Base-by-base conservation (phyloP, 2,329 filamentous ascomycete genomes). In the Diplocarpon mali region DNA sequence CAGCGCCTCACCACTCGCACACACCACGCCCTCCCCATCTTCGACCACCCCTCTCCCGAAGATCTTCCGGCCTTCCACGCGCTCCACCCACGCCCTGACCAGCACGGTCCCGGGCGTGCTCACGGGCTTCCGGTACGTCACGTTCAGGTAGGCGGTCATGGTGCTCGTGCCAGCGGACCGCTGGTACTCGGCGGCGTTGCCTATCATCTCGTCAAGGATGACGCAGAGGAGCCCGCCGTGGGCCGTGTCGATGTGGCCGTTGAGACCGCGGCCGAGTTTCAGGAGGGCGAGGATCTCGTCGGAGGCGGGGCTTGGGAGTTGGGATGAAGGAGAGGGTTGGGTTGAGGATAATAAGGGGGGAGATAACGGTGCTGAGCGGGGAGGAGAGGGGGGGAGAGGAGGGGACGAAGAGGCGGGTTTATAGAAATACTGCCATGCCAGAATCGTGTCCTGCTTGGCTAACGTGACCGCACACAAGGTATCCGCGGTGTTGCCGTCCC, bases 171-270 rank as follows among this genome's bases (percentile, higher is more conserved):
- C 51, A 4, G 5, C 12, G 3, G 47, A 38, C 14, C 44, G 47
- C 12, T 36, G 32, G 17, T 35, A 31, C n/a, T 48, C 50, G 2
- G 42, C 45, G 5, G 45, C 46, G 28, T 32, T 48, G 0, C 55
- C 55, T 55, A 74, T 69, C 8, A 66, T 62, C 55, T 82, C 77
- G 55, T 83, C 78, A 9, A 82, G 55, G 13, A 82, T 54, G 0
- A 72, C 67, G 2, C 69, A 69, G 2, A 75, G 66, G 32, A 81
- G 69, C 1, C 78, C 78, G 16, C 78, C 78, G 57, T 83, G 78
- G n/a, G 66, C 63, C 2, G 75, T 66, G 9, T 67, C 62, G 2
- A 70, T 60, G 54, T 74, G 72, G 1, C 78, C 77, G 51, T 75
- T 74, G 30, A 81, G 50, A 12, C 69, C 70, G 8, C 64, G 53